Conservation (phyloP, 345 rosid species). For the Salix viminalis region DNA sequence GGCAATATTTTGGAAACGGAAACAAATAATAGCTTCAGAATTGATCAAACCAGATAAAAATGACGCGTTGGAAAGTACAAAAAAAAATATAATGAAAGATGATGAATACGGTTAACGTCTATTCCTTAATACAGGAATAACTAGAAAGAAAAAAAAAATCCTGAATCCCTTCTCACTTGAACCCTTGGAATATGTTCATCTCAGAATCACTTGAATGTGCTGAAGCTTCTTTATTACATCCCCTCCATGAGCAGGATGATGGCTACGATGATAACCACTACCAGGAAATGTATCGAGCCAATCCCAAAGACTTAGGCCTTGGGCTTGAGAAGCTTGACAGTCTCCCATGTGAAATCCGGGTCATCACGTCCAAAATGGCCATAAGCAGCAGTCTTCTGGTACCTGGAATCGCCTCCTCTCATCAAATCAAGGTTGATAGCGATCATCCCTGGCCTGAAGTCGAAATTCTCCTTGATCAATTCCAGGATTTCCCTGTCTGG, state of each 20-base stretch:
- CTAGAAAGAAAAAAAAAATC: not conserved
- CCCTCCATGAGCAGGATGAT: constrained; percentile 10
- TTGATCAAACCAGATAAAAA: not conserved
- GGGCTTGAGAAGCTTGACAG: constrained; percentile 61
- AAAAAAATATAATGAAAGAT: not conserved
- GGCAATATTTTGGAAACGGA: not conserved
- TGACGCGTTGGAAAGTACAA: not conserved
- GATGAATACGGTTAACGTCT: not conserved
- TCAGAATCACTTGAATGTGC: constrained; percentile 12
- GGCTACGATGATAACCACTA: constrained; percentile 19
- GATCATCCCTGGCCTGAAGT: constrained; percentile 80
- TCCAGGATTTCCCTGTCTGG: constrained; percentile 34
- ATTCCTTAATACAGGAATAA: not conserved
- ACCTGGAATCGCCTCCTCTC: constrained; percentile 70
- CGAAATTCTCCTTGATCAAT: constrained; percentile 54
- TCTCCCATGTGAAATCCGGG: constrained; percentile 74
- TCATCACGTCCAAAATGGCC: constrained; percentile 74
- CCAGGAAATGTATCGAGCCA: not conserved
- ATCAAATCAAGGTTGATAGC: constrained; percentile 67
- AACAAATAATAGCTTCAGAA: not conserved
- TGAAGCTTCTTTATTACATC: constrained; percentile 27
- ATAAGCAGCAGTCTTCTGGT: constrained; percentile 71
- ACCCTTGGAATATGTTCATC: not conserved
- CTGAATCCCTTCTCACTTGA: not conserved
- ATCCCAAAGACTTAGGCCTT: constrained; percentile 36